A percentile compares a stretch with the other conserved stretches of the same genome.
Conservation (phyloP, 2,329 filamentous ascomycete genomes). For the Fonsecaea multimorphosa region DNA sequence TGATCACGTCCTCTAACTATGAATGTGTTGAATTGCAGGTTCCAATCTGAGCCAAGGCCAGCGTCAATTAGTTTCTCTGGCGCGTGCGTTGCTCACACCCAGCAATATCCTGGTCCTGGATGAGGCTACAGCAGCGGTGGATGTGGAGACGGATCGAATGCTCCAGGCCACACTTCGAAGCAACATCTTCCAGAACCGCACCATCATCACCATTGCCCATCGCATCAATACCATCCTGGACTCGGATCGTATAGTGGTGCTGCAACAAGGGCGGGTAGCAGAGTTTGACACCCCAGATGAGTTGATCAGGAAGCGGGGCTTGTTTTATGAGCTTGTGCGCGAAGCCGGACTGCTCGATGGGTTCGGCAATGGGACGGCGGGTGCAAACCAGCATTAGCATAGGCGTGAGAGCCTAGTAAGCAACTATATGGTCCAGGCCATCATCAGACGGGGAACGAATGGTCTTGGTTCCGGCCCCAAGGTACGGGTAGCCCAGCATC, state of each 20-base stretch:
- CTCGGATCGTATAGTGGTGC: constrained; percentile 86
- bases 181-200: constrained; percentile 81
- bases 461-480: background rate
- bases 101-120: constrained; percentile 97
- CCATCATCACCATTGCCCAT: constrained; percentile 98
- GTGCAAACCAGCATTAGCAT: constrained; percentile 20
- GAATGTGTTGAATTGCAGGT: constrained; percentile 58
- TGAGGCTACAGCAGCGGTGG: constrained; percentile 86
- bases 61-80: constrained; percentile 89
- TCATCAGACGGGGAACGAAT: constrained; percentile 15
- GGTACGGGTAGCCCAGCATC: background rate
- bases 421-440: background rate
- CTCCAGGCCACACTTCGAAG: constrained; percentile 68
- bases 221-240: constrained; percentile 96
- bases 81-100: constrained; percentile 89
- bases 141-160: constrained; percentile 71
- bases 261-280: constrained; percentile 86
- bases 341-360: constrained; percentile 77
- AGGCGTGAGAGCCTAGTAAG: background rate
- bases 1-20: constrained; percentile 20
- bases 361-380: constrained; percentile 44
- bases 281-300: constrained; percentile 89
- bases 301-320: constrained; percentile 74
- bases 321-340: constrained; percentile 89
- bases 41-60: constrained; percentile 96